Percentiles rank a stretch among this genome's conserved stretches.
phyloP scores from a whole-genome alignment of 345 rosid species.

The Triadica sebifera region DNA sequence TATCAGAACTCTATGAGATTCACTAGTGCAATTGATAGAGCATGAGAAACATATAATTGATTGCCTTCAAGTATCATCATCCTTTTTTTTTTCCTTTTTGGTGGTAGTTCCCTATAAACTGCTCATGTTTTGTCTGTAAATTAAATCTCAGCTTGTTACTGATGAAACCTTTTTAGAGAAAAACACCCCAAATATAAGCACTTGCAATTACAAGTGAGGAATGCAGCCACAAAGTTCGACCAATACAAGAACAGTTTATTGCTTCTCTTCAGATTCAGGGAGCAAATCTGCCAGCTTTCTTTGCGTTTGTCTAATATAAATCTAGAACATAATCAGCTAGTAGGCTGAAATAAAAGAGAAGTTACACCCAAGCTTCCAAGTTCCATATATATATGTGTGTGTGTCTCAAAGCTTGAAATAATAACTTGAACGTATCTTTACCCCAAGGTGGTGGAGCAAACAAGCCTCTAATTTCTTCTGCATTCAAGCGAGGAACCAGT shows the following conservation, averaged over 20 bases:
- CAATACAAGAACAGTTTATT: not conserved
- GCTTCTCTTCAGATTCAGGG: not conserved
- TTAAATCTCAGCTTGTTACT: not conserved
- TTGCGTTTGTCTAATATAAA: not conserved
- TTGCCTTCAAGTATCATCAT: not conserved
- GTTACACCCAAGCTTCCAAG: not conserved
- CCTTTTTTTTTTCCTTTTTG: not conserved
- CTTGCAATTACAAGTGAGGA: not conserved
- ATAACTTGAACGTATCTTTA: slow-evolving; percentile 23
- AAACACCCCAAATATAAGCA: not conserved
- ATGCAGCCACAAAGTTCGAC: not conserved
- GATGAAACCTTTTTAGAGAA: not conserved
- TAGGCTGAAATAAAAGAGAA: not conserved
- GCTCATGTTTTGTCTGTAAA: not conserved
- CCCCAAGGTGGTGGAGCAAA: slow-evolving; percentile 99
- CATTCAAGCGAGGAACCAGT: slow-evolving; percentile 91
- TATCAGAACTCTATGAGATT: no score
- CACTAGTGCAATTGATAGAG: not conserved
- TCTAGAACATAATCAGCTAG: not conserved
- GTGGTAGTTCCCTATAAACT: not conserved
- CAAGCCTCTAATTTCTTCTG: slow-evolving; percentile 82
- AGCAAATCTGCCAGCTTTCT: not conserved
- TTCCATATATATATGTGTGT: slow-evolving; percentile 1
- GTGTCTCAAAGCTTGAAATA: not conserved
- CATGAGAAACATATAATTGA: not conserved